Evolutionary conservation across 2,329 filamentous ascomycete species (phyloP), one percentile per base, ranked within the genome.

Genomic region (Phyllosticta capitalensis): DNA sequence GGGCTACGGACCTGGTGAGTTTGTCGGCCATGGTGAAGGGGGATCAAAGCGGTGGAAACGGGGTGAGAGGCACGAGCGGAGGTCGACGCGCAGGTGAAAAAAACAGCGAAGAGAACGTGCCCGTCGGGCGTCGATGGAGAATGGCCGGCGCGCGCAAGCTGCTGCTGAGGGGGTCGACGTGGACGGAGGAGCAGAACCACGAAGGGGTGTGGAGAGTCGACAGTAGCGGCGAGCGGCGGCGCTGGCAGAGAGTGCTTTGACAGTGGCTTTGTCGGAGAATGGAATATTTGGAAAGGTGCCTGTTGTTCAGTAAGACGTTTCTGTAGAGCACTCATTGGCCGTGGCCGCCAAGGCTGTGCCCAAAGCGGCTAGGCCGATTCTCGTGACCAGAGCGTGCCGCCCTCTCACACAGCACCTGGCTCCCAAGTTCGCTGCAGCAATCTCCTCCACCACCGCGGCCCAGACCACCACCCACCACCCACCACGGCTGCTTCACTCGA

Each of bases 1-100:
- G 28, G 56, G 21, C 45, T 21, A 20, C 85, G 68, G 85, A 96
- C 91, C 92, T 89, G 69, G 92, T 97, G 70, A 96, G 85, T 79
- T 89, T 96, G 83, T 96, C 91, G 74, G 89, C 83, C 91, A 96
- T 96, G 71, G 69, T 82, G 60, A 54, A 48, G 52, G 17, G 58
- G 17, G 6, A 51, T 30, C 38, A 22, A n/a, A 1, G 38, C 38
- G 38, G 38, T n/a, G 17, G 38, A n/a, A 45, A 45, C 38, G 38
- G 38, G 38, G 33, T 38, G 38, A 45, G 17, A 12, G n/a, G 38
- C 38, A 45, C 38, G 38, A 45, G 38, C 38, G n/a, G 38, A 45
- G 38, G 38, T 45, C 38, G 14, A 45, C 38, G 38, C 38, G 38
- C 38, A 45, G 38, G 38, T 45, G 38, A 45, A 45, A 45, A 45